A percentile compares a stretch with the other conserved stretches of the same genome.
These are phyloP conservation scores for Kokia cookei DNA, from an alignment of 441 rosid genomes.

Conservation along the genomic window DNA sequence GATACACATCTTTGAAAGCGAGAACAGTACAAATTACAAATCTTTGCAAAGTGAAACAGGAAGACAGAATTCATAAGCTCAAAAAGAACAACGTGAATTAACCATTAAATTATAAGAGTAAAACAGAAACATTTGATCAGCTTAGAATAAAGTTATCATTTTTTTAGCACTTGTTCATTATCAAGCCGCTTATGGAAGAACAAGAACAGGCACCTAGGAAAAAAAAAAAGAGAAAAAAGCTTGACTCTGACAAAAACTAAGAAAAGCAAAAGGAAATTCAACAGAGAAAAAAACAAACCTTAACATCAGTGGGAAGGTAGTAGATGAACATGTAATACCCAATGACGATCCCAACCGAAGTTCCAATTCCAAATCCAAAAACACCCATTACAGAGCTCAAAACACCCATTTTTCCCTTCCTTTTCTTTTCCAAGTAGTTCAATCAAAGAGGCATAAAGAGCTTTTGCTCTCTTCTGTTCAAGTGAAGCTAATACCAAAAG, in stretches of 20 bases:
- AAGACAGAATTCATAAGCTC: not conserved
- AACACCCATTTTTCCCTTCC: slow-evolving; percentile 49
- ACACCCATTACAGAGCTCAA: slow-evolving; percentile 45
- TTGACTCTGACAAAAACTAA: not conserved
- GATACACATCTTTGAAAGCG: not conserved
- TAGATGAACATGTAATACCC: slow-evolving; percentile 62
- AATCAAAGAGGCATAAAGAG: not conserved
- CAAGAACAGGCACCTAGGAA: not conserved
- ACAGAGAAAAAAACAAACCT: slow-evolving; percentile 28
- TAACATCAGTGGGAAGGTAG: slow-evolving; percentile 42
- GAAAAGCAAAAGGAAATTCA: not conserved
- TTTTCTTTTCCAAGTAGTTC: not conserved
- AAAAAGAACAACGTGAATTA: not conserved
- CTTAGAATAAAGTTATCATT: not conserved
- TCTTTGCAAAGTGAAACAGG: not conserved
- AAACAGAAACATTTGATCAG: not conserved
- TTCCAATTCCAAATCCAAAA: slow-evolving; percentile 56
- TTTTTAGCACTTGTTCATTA: not conserved
- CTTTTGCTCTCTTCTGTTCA: not conserved
- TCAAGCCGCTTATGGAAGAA: not conserved
- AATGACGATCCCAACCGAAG: slow-evolving; percentile 44
- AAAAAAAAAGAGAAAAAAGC: not conserved
- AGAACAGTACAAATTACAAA: not conserved
- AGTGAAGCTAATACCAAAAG: not conserved
- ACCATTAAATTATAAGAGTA: not conserved